Base-by-base conservation (phyloP, 768 basidiomycete genomes). In the Phaffia tasmanica region DNA sequence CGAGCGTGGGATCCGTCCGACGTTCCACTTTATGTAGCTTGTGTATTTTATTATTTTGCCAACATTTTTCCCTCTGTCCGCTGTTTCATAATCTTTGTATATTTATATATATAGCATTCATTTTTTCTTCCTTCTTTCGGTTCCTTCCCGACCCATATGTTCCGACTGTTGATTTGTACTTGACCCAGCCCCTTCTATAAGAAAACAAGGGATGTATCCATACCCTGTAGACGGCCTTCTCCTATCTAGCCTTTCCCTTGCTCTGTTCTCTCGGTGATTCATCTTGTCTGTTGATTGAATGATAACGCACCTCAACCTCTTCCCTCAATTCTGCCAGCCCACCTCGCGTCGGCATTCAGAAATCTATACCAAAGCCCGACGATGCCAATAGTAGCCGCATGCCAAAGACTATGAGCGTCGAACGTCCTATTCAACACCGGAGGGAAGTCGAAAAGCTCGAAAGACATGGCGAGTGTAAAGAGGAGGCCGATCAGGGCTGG, bases 381-480 rank as follows among this genome's bases (percentile, higher is more conserved):
- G 42, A 98, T 82, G 0, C 86, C 86, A 0, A 82, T 86, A 0
- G 94, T 99, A 3, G 83, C 81, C 9, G 87, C 79, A 75, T 99
- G 94, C 95, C 94, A 98, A 19, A 98, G 77, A 2, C 90, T 81
- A 75, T 97, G 95, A 0, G 93, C 91, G 73, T 98, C 94, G 23
- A 97, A 79, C 35, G 35, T 42, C 35, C 35, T 42, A 11, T 11
- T 11, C 30, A 67, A 15, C 8, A 84, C 75, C 0, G 91, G 88
- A 0, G 91, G 83, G 72, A 98, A 98, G 74, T 99, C 94, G 70
- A 94, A 84, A 3, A 99, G 74, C 73, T 99, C 94, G 42, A 99
- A 80, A 1, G 80, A 78, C 2, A 85, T 89, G 18, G 89, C 87
- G 1, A 80, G 79, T 0, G 84, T 88, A 1, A 88, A 89, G 19